Conservation (phyloP, 306 rosid genomes). For the Rosa chinensis region DNA sequence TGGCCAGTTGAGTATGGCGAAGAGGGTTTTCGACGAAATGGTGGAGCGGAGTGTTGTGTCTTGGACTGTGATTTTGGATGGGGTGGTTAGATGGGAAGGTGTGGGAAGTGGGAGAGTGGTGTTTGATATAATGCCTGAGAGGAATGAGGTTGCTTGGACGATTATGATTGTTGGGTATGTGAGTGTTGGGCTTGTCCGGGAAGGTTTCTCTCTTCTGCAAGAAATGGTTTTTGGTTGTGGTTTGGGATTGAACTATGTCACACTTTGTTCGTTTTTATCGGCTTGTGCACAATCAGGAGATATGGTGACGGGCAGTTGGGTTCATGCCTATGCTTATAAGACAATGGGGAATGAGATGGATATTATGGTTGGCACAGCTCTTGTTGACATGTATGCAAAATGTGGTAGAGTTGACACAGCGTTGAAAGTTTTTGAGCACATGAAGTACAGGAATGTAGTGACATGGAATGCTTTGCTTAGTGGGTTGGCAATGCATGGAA, state of each 20-base stretch:
- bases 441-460: constrained; percentile 55
- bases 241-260: constrained; percentile 51
- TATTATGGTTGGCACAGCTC: constrained; percentile 59
- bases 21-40: constrained; percentile 52
- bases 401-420: constrained; percentile 63
- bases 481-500: constrained; percentile 77
- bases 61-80: constrained; percentile 74
- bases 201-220: constrained; percentile 46
- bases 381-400: constrained; percentile 74
- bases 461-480: constrained; percentile 81
- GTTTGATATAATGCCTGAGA: constrained; percentile 70
- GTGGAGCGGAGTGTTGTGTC: constrained; percentile 58
- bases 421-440: constrained; percentile 37
- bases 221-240: constrained; percentile 55
- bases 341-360: constrained; percentile 43
- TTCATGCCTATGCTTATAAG: constrained; percentile 66
- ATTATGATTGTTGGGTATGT: constrained; percentile 61
- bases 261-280: constrained; percentile 54
- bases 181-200: constrained; percentile 43
- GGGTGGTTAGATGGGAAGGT: constrained; percentile 59
- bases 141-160: constrained; percentile 81
- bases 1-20: constrained; percentile 47
- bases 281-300: constrained; percentile 66
- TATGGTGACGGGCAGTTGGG: constrained; percentile 56
- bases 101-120: constrained; percentile 52